phyloP scores from a whole-genome alignment of 129 eudicot genomes.

The Flaveria robusta region DNA sequence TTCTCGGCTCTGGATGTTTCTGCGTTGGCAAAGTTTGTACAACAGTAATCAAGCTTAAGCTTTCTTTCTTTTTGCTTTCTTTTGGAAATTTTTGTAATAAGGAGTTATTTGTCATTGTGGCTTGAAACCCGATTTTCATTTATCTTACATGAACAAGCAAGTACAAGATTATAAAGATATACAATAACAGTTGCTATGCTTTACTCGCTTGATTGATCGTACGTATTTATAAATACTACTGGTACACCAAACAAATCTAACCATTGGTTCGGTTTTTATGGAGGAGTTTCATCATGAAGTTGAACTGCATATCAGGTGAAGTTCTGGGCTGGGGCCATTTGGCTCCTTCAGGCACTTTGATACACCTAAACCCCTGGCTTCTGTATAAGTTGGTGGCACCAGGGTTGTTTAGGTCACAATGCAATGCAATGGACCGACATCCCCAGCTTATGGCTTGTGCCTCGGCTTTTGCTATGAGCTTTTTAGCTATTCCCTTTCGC shows the following conservation, averaged over 20 bases:
- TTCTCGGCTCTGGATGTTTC: constrained; percentile 79
- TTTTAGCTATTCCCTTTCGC: constrained; percentile 84
- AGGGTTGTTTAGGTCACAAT: constrained; percentile 72
- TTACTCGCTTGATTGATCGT: constrained; percentile 16
- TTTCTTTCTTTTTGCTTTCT: neutral
- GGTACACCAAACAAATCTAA: constrained; percentile 23
- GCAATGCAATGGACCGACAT: constrained; percentile 77
- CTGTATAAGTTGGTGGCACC: constrained; percentile 67
- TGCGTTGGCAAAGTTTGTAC: constrained; percentile 65
- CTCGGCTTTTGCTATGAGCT: constrained; percentile 75
- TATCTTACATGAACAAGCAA: constrained; percentile 38
- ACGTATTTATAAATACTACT: constrained; percentile 16
- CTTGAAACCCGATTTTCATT: constrained; percentile 15
- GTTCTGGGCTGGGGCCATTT: constrained; percentile 92
- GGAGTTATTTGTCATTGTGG: constrained; percentile 11
- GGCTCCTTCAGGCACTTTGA: constrained; percentile 76
- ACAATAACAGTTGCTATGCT: constrained; percentile 27
- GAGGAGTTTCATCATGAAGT: constrained; percentile 88
- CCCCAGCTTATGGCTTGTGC: constrained; percentile 87
- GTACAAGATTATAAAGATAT: constrained; percentile 29
- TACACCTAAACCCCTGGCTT: constrained; percentile 63
- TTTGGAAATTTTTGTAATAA: constrained; percentile 29
- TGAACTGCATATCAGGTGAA: constrained; percentile 66
- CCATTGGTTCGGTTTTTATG: constrained; percentile 29
- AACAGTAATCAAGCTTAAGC: constrained; percentile 25